Percentiles rank a stretch among this genome's conserved stretches.
Evolutionary conservation across 345 rosid genomes (phyloP).

Genomic region (Euclidium syriacum): DNA sequence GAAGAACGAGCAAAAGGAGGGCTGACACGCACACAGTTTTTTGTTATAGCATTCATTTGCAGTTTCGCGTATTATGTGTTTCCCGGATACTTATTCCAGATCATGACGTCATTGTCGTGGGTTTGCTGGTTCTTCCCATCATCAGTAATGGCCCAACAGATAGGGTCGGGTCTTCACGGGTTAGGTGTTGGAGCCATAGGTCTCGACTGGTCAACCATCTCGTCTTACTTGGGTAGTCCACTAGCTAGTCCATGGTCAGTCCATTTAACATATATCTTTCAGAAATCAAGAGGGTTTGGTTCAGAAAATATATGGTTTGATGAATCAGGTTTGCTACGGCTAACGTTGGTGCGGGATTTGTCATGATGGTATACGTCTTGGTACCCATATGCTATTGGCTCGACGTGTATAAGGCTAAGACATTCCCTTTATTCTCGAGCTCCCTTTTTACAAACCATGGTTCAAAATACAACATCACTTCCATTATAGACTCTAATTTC

Average conservation of each 20-base stretch:
- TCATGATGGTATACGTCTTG: conserved; percentile 63
- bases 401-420: conserved; percentile 66
- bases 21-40: conserved; percentile 78
- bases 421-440: conserved; percentile 83
- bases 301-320: background rate
- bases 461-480: conserved; percentile 63
- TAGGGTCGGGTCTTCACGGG: conserved; percentile 92
- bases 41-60: conserved; percentile 69
- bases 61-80: conserved; percentile 86
- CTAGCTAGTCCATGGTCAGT: conserved; percentile 93
- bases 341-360: conserved; percentile 76
- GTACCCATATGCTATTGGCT: conserved; percentile 80
- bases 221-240: conserved; percentile 95
- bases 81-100: conserved; percentile 85
- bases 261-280: too few relatives aligned
- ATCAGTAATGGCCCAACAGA: conserved; percentile 77
- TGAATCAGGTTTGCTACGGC: conserved; percentile 69
- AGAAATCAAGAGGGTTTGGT: background rate
- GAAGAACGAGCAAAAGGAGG: conserved; percentile 72
- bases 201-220: conserved; percentile 90
- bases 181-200: conserved; percentile 75
- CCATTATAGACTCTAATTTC: conserved; percentile 66
- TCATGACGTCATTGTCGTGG: conserved; percentile 92
- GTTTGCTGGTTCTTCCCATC: conserved; percentile 80
- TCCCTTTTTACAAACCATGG: conserved; percentile 63